Base-by-base conservation (phyloP, 2,329 filamentous ascomycete species). In the Chaetomium sp. region DNA sequence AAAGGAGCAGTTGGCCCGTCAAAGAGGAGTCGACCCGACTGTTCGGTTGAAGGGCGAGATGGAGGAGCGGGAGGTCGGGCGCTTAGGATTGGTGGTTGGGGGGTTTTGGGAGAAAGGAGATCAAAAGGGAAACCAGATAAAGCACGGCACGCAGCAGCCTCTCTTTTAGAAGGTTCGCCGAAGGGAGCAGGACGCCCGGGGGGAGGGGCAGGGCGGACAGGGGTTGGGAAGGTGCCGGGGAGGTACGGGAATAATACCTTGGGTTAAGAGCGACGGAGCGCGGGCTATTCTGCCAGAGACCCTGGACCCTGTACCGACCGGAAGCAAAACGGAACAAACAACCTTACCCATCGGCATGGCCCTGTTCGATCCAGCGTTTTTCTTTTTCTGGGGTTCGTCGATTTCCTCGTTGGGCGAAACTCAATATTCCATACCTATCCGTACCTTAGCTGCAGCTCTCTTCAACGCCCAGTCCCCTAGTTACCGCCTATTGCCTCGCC, bases 61-160 rank as follows among this genome's bases (percentile, higher is more conserved):
- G 58, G 42, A 57, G 45, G 59, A 57, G 65, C 53, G 56, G 53
- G 47, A 58, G 35, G 54, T 27, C 29, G 53, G 47, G n/a, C 31
- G 51, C 35, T 55, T 55, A 19, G 51, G 51, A 19, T 31, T 59
- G 56, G 56, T 47, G 33, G 53, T 45, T 57, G 35, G 33, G 60
- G n/a, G 33, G 13, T 57, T 67, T 54, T 57, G 49, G 55, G 57
- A 57, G 64, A 53, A 42, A 55, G 62, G 50, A 29, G 63, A 70
- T 69, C 68, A 69, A 70, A 71, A 69, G 66, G 69, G 70, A 70
- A 71, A 71, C 33, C 65, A 65, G 65, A 66, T 66, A 68, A 71
- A 70, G 65, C 49, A 66, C 47, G 65, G 65, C 54, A 66, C 63
- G 66, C 64, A 68, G 66, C 55, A 35, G 65, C 67, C 63, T 59